Evolutionary conservation across 441 rosid species (phyloP), one percentile per base, ranked within the genome.

Genomic region (Erodium moschatum): DNA sequence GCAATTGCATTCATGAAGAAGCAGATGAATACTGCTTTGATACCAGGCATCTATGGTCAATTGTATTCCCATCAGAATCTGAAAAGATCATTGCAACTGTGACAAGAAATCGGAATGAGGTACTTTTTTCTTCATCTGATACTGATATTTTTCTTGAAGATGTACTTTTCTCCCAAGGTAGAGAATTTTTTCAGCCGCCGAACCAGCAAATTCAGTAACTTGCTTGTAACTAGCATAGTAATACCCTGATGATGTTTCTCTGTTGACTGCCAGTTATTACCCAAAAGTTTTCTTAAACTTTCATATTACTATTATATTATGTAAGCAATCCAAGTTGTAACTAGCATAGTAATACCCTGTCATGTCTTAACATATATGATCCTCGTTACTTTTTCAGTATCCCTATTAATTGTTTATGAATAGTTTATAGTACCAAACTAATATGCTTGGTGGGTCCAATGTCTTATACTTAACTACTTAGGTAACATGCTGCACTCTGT

Each of bases 51-150:
- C 81, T 89, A 69, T 95, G 99, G 99, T 92, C 97, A 29, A 73
- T 95, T 76, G 89, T 92, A 31, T 88, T 95, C 77, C 98, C 99
- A 35, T 77, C 70, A 6, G 97, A 95, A 20, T 85, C 97, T 18
- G 99, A 95, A 84, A 89, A 88, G 84, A 92, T 95, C 74, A 85
- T 90, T 58, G 78, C 85, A 72, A 76, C 93, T 21, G 87, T 80
- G 69, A 84, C 91, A 48, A 86, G 87, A 74, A 92, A 88, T 78
- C 74, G 67, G 31, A 89, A 86, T 61, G 99, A 95, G 98, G 99
- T 95, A 84, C 65, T 35, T 35, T 35, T 35, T 35, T 35, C 9
- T 35, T 35, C 40, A 35, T 35, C 8, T 35, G 40, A 35, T 35
- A 35, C 5, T 35, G 40, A 35, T 35, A 35, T 35, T 5, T 35